Base-by-base conservation (phyloP, 169 alveolate genomes). In the Eimeria maxima region DNA sequence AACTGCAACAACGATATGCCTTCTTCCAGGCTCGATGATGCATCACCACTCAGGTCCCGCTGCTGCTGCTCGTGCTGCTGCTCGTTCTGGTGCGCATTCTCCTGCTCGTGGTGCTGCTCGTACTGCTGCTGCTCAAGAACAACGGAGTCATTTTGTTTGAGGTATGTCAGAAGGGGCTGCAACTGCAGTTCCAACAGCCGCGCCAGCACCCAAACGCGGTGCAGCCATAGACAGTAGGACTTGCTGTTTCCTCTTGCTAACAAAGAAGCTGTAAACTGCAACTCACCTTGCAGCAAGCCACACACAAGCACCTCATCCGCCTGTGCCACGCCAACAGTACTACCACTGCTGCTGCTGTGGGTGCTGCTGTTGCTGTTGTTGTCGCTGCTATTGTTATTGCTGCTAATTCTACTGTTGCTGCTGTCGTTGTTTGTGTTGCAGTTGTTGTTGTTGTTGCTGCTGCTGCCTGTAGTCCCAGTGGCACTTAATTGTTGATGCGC, bases 211-310 rank as follows among this genome's bases (percentile, higher is more conserved):
- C 93, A 93, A 2, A 67, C 27, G 10, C 91, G 67, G 73, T 93
- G 96, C 45, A 76, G 69, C 96, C 96, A 93, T 3, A 93, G 38
- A 67, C 93, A 93, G 78, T 93, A 93, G 44, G 84, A 44, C 69
- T 93, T 93, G 71, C 69, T 57, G 60, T 53, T 24, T 4, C 87
- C 73, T 27, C 38, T 74, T 2, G 74, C 50, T 7, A 91, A 6
- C 42, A 45, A 65, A 7, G 42, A 16, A 2, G n/a, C 18, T 10
- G 90, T 74, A 6, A 78, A 22, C 5, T 18, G 27, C 65, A 91
- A 20, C 33, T 91, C 95, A 10, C 53, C 90, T 14, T 60, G 55
- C 57, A 93, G 42, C 13, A 71, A 8, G 16, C 27, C 42, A 45
- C 71, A 33, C 44, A 24, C 53, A 8, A 13, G 20, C 16, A 24